These are phyloP conservation scores for Aspergillus sp. DNA, from an alignment of 2,329 filamentous ascomycete species.

Conservation along the genomic window DNA sequence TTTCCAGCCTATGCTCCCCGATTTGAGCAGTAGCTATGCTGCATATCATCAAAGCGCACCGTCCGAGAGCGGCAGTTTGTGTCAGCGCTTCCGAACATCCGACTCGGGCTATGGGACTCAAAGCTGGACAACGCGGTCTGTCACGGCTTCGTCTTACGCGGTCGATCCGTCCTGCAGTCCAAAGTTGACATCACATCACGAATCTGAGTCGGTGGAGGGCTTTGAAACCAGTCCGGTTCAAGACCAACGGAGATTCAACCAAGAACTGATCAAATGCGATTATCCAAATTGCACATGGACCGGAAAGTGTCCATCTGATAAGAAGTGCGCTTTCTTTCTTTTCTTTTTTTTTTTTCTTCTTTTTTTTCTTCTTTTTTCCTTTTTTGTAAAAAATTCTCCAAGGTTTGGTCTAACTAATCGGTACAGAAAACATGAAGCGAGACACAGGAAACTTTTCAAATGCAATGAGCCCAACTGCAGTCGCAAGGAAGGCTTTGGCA, in stretches of 20 bases:
- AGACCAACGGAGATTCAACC: slow-evolving; percentile 31
- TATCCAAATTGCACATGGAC: slow-evolving; percentile 25
- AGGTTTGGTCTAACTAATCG: slow-evolving; percentile 2
- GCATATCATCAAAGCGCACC: slow-evolving; percentile 19
- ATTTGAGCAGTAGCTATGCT: slow-evolving; percentile 8
- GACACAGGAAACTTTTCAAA: slow-evolving; percentile 59
- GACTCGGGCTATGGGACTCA: slow-evolving; percentile 33
- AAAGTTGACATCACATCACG: slow-evolving; percentile 11
- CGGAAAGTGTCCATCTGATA: slow-evolving; percentile 34
- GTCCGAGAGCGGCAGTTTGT: slow-evolving; percentile 27
- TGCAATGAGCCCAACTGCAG: slow-evolving; percentile 54
- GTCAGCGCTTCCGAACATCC: slow-evolving; percentile 19
- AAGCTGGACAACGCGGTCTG: slow-evolving; percentile 21
- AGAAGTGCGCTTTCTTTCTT: slow-evolving; percentile 21
- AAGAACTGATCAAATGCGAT: slow-evolving; percentile 21
- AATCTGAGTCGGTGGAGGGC: slow-evolving; percentile 11
- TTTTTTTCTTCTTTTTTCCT: too few species aligned
- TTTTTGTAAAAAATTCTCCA: not conserved
- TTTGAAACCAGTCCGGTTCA: not conserved
- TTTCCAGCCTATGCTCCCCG: slow-evolving; percentile 8
- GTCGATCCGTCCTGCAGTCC: slow-evolving; percentile 23
- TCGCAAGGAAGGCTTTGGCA: slow-evolving; percentile 63
- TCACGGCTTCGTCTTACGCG: slow-evolving; percentile 18
- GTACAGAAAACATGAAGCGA: slow-evolving; percentile 63
- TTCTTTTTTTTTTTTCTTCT: too few species aligned